These are phyloP conservation scores for Artemisia tridentata DNA, from an alignment of 129 eudicot species.

Conservation along the genomic window DNA sequence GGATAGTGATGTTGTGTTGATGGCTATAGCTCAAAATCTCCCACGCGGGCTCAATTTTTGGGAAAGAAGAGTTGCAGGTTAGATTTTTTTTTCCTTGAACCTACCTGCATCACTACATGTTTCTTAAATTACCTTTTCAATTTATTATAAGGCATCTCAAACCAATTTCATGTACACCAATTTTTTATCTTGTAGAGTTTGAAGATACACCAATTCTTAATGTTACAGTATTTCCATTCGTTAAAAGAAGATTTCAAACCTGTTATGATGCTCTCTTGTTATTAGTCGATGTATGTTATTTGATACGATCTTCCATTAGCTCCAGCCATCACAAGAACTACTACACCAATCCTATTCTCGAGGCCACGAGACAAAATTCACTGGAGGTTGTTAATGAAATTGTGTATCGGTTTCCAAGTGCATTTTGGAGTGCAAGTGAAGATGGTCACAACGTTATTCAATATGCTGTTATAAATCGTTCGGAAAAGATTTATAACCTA, in stretches of 20 bases:
- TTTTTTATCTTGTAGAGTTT: neutral
- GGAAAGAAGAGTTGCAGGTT: neutral
- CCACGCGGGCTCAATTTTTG: neutral
- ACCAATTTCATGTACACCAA: neutral
- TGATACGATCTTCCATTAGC: too few relatives aligned
- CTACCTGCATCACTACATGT: neutral
- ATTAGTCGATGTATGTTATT: neutral
- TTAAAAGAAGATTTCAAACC: neutral
- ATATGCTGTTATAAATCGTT: constrained; percentile 5
- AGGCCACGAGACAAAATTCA: constrained; percentile 2
- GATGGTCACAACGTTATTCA: constrained; percentile 13
- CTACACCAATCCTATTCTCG: constrained; percentile 5
- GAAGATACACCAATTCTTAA: neutral
- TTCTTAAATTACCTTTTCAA: neutral
- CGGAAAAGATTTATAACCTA: neutral
- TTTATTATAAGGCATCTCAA: neutral
- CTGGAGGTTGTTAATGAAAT: neutral
- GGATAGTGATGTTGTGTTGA: neutral
- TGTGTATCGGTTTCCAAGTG: neutral
- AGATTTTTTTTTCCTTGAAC: neutral
- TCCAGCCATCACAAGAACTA: neutral
- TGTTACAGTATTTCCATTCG: neutral
- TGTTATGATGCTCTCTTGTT: neutral
- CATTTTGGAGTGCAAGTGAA: neutral
- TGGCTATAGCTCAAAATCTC: neutral